A percentile compares a stretch with the other conserved stretches of the same genome.
These are phyloP conservation scores for Actinidia chinensis DNA, from an alignment of 179 eudicot genomes.

Conservation along the genomic window DNA sequence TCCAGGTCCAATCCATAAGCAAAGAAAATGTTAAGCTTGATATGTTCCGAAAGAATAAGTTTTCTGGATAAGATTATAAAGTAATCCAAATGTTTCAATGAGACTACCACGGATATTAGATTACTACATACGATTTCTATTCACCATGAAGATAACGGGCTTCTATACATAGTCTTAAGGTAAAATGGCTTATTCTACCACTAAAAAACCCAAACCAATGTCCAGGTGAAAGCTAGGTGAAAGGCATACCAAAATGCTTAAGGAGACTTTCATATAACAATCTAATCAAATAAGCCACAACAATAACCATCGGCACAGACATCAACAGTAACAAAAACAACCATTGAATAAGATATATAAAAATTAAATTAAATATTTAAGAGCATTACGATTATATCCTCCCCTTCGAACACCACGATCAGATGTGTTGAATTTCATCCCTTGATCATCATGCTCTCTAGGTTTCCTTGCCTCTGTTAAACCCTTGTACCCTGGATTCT, in stretches of 20 bases:
- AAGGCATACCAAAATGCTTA: slow-evolving; percentile 7
- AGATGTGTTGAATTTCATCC: slow-evolving; percentile 31
- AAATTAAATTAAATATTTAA: background rate
- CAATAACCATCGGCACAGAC: background rate
- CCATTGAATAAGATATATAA: background rate
- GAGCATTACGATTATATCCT: slow-evolving; percentile 40
- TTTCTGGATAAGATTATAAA: no score
- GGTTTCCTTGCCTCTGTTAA: slow-evolving; percentile 44
- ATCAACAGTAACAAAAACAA: background rate
- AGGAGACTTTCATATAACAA: background rate
- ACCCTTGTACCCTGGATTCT: slow-evolving; percentile 49
- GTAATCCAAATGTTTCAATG: no score
- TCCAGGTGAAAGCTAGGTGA: background rate
- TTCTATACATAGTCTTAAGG: background rate
- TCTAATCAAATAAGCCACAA: background rate
- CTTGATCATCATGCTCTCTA: slow-evolving; percentile 41
- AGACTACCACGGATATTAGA: no score
- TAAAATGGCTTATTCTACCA: background rate
- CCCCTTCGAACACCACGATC: slow-evolving; percentile 57
- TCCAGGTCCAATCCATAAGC: no score
- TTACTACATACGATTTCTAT: no score
- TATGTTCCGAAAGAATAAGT: no score
- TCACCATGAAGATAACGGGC: no score
- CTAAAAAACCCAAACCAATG: background rate
- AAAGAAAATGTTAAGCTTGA: no score